Base-by-base conservation (phyloP, 768 basidiomycete genomes). In the Leccinellum luteum region DNA sequence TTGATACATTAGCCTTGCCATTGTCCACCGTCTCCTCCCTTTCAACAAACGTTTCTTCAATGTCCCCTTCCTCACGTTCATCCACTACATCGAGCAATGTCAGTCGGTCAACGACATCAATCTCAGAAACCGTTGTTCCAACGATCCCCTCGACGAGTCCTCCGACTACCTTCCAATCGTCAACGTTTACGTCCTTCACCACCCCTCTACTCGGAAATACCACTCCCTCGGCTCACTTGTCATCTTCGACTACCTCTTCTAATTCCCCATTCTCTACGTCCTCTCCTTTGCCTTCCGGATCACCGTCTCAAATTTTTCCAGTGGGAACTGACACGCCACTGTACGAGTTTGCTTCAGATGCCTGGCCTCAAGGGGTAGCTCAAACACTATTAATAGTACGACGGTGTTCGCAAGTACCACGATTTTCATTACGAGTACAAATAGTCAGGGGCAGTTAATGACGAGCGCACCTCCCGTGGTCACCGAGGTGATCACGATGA, bases 341-440 rank as follows among this genome's bases (percentile, higher is more conserved):
- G 69, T 72, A 62, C 13, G 60, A 67, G 65, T 63, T 62, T 55
- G 62, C 54, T 56, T 59, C 52, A 60, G 57, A 54, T 51, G 50
- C 27, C 38, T 21, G 3, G 17, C 21, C 30, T 51, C 44, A 19
- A 51, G n/a, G 41, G 27, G 38, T 54, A 17, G 19, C 61, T 74
- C 47, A 56, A n/a, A 58, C 41, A n/a, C 28, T 25, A 52, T 59
- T 63, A 48, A 57, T 65, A 88, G 86, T 55, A 78, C 79, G 23
- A 87, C 83, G 2, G 68, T 70, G 10, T 73, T 85, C 52, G 69
- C 72, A 56, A 81, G 76, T 28, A 72, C 70, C 23, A 82, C 81
- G 1, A 73, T 87, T 12, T 81, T 79, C 57, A 59, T 87, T 27
- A 81, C 79, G 12, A 85, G 85, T 1, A 89, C 86, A n/a, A 79